These are phyloP conservation scores for Raphidocelis subcapitata DNA, from an alignment of 139 green algal genomes.

Conservation along the genomic window DNA sequence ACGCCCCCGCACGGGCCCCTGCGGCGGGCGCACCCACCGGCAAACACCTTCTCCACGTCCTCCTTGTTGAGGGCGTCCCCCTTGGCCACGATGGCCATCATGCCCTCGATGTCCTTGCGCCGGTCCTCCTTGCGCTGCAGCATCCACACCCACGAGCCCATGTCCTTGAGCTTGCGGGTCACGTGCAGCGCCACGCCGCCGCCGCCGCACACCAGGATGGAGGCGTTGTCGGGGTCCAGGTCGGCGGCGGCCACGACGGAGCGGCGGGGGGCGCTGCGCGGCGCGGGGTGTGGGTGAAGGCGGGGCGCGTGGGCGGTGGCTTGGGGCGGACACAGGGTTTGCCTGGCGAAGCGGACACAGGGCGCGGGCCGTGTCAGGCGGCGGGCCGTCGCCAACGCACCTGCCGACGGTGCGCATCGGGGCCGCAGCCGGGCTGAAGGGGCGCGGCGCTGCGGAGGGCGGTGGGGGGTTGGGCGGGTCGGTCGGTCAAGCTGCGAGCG, in stretches of 20 bases:
- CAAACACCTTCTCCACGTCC: constrained; percentile 75
- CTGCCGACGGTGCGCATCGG: too few species aligned
- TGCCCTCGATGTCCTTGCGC: constrained; percentile 85
- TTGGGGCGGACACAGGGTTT: background rate
- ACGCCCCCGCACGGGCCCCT: too few species aligned
- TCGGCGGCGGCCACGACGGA: constrained; percentile 25
- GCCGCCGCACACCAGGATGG: constrained; percentile 88
- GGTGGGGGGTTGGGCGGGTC: too few species aligned
- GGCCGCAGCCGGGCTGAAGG: too few species aligned
- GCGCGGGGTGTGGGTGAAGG: background rate
- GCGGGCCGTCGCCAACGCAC: too few species aligned
- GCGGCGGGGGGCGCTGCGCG: background rate
- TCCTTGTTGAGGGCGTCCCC: constrained; percentile 80
- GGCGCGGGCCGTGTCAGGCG: too few species aligned
- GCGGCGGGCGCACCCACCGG: constrained; percentile 25
- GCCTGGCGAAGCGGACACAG: too few species aligned
- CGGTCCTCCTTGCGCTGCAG: constrained; percentile 64
- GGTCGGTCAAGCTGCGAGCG: too few species aligned
- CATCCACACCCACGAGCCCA: constrained; percentile 95
- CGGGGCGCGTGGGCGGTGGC: background rate
- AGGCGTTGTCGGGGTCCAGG: constrained; percentile 88
- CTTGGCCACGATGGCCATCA: constrained; percentile 90
- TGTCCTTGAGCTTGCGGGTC: constrained; percentile 85
- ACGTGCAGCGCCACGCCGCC: constrained; percentile 86
- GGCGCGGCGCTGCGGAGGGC: too few species aligned